Conservation (phyloP, 176 grass and related monocot species). For the Leersia perrieri region DNA sequence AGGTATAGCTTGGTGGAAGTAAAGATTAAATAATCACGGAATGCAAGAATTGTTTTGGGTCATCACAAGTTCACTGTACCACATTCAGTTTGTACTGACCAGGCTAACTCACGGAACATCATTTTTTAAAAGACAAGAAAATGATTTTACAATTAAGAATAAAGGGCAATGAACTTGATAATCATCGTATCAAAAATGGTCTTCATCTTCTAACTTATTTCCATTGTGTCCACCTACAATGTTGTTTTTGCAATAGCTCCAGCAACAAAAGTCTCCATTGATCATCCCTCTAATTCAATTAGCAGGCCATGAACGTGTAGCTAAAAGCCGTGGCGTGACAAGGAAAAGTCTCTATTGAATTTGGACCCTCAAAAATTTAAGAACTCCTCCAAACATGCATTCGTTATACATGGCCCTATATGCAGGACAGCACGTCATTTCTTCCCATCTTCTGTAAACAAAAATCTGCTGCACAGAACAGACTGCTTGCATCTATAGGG, state of each 20-base stretch:
- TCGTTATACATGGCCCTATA: not conserved
- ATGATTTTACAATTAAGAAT: not conserved
- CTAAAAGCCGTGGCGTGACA: not conserved
- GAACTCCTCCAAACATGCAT: not conserved
- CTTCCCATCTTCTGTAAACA: not conserved
- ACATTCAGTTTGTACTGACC: slow-evolving; percentile 1
- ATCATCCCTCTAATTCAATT: not conserved
- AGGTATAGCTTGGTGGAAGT: not conserved
- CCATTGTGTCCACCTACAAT: not conserved
- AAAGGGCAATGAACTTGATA: not conserved
- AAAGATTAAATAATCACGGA: not conserved
- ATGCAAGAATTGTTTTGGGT: not conserved
- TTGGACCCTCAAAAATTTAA: not conserved
- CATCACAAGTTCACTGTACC: not conserved
- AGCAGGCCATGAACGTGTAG: not conserved
- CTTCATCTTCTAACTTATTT: not conserved
- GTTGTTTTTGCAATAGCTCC: not conserved
- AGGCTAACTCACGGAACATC: not conserved
- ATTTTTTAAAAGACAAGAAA: not conserved
- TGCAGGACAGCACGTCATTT: not conserved
- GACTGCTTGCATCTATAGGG: not conserved
- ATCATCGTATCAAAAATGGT: not conserved
- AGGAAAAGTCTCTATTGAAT: not conserved
- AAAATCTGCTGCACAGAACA: not conserved
- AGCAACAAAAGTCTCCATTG: not conserved